Evolutionary conservation across 2,329 filamentous ascomycete species (phyloP).

Genomic region (Epichloe scottii): DNA sequence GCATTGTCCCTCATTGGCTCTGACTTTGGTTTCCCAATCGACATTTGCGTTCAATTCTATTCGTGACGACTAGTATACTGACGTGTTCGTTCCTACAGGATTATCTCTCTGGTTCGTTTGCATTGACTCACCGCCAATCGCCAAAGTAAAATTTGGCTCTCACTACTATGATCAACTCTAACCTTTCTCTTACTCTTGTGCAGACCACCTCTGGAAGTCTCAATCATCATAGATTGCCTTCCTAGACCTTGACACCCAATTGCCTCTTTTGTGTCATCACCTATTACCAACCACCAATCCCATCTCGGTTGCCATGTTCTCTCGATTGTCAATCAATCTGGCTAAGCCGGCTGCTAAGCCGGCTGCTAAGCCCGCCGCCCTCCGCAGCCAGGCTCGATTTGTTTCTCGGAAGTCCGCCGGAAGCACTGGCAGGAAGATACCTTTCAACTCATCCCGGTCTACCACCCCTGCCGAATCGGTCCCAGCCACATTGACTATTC

Average conservation of each 20-base stretch:
- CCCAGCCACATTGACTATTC: conserved; percentile 82
- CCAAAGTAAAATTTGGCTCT: background rate
- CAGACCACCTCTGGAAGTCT: conserved; percentile 32
- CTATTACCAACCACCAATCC: background rate
- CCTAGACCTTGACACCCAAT: background rate
- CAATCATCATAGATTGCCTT: conserved; percentile 17
- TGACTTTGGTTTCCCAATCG: too few relatives aligned
- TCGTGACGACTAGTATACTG: conserved; percentile 20
- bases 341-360: conserved; percentile 44
- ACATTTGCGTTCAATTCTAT: background rate
- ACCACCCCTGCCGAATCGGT: conserved; percentile 48
- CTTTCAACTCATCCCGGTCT: conserved; percentile 41
- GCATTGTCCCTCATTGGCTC: background rate
- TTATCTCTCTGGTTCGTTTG: conserved; percentile 59
- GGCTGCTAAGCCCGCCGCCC: conserved; percentile 31
- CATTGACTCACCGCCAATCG: conserved; percentile 25
- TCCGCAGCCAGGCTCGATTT: conserved; percentile 26
- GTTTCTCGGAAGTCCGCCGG: conserved; percentile 33
- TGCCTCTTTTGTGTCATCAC: background rate
- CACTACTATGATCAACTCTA: conserved; percentile 15
- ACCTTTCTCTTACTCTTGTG: background rate
- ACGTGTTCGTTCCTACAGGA: conserved; percentile 38
- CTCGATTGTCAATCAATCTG: conserved; percentile 40
- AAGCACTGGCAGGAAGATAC: conserved; percentile 58
- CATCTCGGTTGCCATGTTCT: conserved; percentile 40